Base-by-base conservation (phyloP, 2,329 filamentous ascomycete genomes). In the Lasiodiplodia hormozganensis region DNA sequence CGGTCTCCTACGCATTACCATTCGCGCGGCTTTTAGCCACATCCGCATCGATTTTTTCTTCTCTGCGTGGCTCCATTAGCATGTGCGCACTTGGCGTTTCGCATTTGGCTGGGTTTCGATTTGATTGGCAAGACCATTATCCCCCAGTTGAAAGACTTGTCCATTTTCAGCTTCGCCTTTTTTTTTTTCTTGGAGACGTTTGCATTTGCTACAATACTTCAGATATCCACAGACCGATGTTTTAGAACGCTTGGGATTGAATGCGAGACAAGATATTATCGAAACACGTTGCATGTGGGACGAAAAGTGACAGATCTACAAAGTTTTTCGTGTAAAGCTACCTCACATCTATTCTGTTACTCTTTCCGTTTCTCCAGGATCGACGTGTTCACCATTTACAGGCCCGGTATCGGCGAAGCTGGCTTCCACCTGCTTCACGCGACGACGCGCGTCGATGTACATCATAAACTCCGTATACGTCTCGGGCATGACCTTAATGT, bases 381-480 rank as follows among this genome's bases (percentile, higher is more conserved):
- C 68, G 25, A 66, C 54, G n/a, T 28, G 58, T 14, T 43, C 62
- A 21, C 68, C 68, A 4, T 62, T 47, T 5, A 65, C 16, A 7
- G 36, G 58, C 18, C 66, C 66, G 25, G 16, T 14, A 56, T 31
- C 40, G 71, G 78, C 65, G 65, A 74, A 74, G 57, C 81, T 84
- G 56, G 82, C 81, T 57, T 81, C 79, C 14, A 89, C 84, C 73
- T 85, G 83, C 71, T 83, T 79, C 3, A 86, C 87, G 68, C 88
- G 78, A 71, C 88, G 79, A 60, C 87, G 78, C 6, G 88, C 87
- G 80, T 89, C 88, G 18, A 89, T 82, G 76, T 88, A 90, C 76
- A 88, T 83, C 88, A 90, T 90, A 71, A 88, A 89, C 72, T 90
- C 88, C 54, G 84, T 83, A 72, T 90, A 90, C 14, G 83, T 86